These are phyloP conservation scores for Dipodascus geniculatus DNA, from an alignment of 805 yeast species.

Conservation along the genomic window DNA sequence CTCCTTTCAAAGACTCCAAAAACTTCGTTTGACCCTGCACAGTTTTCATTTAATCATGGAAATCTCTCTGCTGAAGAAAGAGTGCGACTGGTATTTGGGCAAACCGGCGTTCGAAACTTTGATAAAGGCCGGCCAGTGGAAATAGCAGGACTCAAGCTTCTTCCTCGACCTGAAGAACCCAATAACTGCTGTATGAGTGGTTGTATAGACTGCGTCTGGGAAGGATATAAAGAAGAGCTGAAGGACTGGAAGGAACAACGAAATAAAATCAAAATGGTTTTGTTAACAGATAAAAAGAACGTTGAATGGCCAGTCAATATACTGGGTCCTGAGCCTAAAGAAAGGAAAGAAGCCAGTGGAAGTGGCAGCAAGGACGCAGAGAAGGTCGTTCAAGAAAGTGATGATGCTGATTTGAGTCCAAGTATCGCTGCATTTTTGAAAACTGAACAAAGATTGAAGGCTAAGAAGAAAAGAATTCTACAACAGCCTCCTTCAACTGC, in stretches of 20 bases:
- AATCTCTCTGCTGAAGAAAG: constrained; percentile 11
- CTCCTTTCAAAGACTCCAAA: constrained; percentile 15
- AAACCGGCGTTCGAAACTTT: constrained; percentile 23
- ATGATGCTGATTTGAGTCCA: neutral
- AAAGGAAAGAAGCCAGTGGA: neutral
- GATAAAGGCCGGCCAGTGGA: constrained; percentile 19
- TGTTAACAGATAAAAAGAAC: neutral
- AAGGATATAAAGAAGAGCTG: constrained; percentile 74
- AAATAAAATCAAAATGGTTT: neutral
- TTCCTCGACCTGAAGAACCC: constrained; percentile 78
- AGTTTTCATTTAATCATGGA: constrained; percentile 2
- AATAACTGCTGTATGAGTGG: constrained; percentile 98
- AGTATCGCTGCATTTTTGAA: neutral
- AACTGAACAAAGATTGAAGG: neutral
- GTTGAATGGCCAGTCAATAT: neutral
- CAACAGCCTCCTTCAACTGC: neutral
- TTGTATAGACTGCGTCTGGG: constrained; percentile 96
- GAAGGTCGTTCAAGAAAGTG: neutral
- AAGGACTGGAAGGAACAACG: constrained; percentile 57
- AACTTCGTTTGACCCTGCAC: constrained; percentile 14
- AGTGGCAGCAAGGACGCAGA: neutral
- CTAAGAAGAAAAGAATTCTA: neutral
- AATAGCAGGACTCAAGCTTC: constrained; percentile 63
- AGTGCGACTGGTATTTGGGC: constrained; percentile 23
- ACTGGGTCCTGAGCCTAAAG: neutral